Evolutionary conservation across 768 basidiomycete species (phyloP), one percentile per base, ranked within the genome.

Genomic region (Chalciporus piperatus): DNA sequence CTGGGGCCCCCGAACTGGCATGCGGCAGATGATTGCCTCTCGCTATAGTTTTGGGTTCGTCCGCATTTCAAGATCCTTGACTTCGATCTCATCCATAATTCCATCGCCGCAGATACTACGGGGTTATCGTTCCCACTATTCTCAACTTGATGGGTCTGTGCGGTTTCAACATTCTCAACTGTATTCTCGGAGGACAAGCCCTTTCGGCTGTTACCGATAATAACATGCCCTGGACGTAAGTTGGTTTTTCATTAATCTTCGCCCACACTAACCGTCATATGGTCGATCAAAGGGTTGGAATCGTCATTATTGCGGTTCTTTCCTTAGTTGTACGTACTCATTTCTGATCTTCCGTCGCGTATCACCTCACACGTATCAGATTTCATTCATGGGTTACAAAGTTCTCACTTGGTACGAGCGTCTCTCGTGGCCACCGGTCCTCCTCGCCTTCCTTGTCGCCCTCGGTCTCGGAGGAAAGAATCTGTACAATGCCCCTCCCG

Each of bases 1-100:
- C 3, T 89, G 88, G 70, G 89, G 91, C 11, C 88, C 91, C 0
- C 84, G 83, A 63, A 72, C 87, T 1, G 93, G 93, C 11, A 79
- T 86, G 61, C 78, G 90, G 17, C 86, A 92, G 59, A 91, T 94
- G 88, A 81, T 89, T 20, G 79, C 82, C 40, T 84, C 90, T 3
- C 70, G 81, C 22, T 84, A 81, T 62, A 77, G 70, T 48, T 81
- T 81, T 57, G 81, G 81, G 77, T 77, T 13, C 8, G 70, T 61
- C 62, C 65, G 44, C 72, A 72, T 57, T 62, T 72, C 12, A 73
- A 72, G 50, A n/a, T 11, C 9, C 25, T 6, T 6, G 72, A 72
- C 71, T 74, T 45, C 25, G 0, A 4, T 1, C 13, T 1, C 20
- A 48, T n/a, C 16, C 13, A 47, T 53, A 9, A 51, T 47, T 0